phyloP scores from a whole-genome alignment of 179 eudicot genomes.

The Spinacia oleracea region DNA sequence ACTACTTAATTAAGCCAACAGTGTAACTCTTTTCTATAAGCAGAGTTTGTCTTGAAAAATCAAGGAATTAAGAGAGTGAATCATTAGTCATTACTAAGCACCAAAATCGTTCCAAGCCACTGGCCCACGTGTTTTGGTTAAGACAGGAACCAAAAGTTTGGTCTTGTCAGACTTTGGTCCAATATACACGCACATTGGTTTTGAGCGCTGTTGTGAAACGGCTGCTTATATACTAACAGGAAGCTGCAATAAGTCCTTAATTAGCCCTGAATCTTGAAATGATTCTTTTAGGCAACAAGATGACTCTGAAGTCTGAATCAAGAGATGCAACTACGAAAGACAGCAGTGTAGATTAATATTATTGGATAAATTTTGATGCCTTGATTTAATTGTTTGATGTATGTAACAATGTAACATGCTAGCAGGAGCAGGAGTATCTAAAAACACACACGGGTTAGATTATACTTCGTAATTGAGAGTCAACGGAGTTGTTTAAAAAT shows the following conservation, averaged over 20 bases:
- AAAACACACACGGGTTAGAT: too few species aligned
- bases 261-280: neutral
- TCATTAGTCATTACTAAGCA: neutral
- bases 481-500: neutral
- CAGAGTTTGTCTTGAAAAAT: neutral
- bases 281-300: neutral
- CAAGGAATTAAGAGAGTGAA: neutral
- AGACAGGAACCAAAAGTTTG: neutral
- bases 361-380: neutral
- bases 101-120: neutral
- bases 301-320: neutral
- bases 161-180: neutral
- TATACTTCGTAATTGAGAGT: too few species aligned
- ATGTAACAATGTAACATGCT: neutral
- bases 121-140: neutral
- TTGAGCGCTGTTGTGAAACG: neutral
- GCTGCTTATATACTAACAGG: neutral
- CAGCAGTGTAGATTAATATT: neutral
- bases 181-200: neutral
- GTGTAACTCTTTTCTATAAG: neutral
- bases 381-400: too few species aligned
- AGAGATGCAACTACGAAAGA: neutral
- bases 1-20: too few species aligned
- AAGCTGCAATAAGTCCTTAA: neutral
- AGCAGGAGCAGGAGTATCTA: neutral